Conservation (phyloP, 176 grass and related monocot genomes). For the Eragrostis nindensis region DNA sequence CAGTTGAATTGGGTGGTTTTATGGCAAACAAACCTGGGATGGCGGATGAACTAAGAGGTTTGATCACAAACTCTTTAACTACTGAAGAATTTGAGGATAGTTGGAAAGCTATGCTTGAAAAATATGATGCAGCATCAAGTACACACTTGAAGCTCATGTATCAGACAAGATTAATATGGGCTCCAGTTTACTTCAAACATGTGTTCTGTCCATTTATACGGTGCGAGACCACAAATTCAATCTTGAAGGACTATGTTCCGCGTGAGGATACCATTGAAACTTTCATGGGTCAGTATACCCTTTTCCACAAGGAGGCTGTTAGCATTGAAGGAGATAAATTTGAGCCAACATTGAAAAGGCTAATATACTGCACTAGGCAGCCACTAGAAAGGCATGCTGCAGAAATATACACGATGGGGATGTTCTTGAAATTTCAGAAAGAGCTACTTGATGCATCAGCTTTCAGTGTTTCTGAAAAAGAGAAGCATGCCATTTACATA, state of each 20-base stretch:
- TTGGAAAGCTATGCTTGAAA: neutral
- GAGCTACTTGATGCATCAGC: neutral
- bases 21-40: neutral
- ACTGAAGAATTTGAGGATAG: too few species aligned
- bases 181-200: too few species aligned
- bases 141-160: conserved; percentile 25
- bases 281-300: conserved; percentile 15
- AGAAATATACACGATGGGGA: neutral
- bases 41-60: neutral
- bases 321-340: neutral
- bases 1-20: neutral
- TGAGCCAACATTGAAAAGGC: neutral
- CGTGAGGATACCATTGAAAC: conserved; percentile 25
- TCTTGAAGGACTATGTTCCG: conserved; percentile 28
- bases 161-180: neutral
- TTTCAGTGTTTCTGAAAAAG: conserved; percentile 5
- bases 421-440: conserved; percentile 26
- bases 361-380: neutral
- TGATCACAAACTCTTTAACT: neutral
- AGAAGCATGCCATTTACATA: neutral
- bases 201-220: conserved; percentile 19
- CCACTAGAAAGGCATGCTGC: neutral
- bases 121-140: conserved; percentile 15
- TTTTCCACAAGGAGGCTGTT: conserved; percentile 11
- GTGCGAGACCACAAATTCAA: conserved; percentile 32